A percentile compares a stretch with the other conserved stretches of the same genome.
Conservation (phyloP, 139 green algal species). For the Yamagishiella unicocca region DNA sequence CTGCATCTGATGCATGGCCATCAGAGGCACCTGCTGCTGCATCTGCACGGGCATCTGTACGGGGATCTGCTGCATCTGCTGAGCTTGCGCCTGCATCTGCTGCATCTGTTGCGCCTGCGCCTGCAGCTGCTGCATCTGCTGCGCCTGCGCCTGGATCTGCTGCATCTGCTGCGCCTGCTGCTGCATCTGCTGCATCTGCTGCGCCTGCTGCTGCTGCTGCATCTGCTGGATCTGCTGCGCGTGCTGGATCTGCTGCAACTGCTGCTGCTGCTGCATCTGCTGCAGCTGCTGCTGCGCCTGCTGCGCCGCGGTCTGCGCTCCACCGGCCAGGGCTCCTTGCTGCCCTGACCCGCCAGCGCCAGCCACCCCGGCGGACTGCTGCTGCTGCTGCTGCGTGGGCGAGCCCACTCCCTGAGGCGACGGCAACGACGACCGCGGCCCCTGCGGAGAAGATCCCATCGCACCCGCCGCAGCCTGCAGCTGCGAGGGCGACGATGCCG, state of each 20-base stretch:
- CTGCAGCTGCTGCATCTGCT: slow-evolving; percentile 7
- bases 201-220: not conserved
- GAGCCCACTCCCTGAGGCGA: too few relatives aligned
- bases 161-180: slow-evolving; percentile 13
- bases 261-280: not conserved
- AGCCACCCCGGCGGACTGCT: too few relatives aligned
- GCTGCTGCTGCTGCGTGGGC: too few relatives aligned
- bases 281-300: not conserved
- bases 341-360: too few relatives aligned
- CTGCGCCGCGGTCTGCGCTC: too few relatives aligned
- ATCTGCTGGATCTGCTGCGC: not conserved
- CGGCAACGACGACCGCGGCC: too few relatives aligned
- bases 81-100: not conserved
- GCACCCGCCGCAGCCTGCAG: too few relatives aligned
- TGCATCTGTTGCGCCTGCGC: not conserved
- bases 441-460: too few relatives aligned
- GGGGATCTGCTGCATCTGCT: slow-evolving; percentile 12
- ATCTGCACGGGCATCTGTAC: not conserved
- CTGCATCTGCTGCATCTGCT: slow-evolving; percentile 4
- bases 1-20: not conserved
- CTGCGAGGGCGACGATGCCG: too few relatives aligned
- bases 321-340: too few relatives aligned
- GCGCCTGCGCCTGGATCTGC: not conserved
- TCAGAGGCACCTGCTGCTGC: not conserved
- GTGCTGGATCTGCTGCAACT: not conserved